Evolutionary conservation across 306 rosid genomes (phyloP), one percentile per base, ranked within the genome.

Genomic region (Malus asiatica): DNA sequence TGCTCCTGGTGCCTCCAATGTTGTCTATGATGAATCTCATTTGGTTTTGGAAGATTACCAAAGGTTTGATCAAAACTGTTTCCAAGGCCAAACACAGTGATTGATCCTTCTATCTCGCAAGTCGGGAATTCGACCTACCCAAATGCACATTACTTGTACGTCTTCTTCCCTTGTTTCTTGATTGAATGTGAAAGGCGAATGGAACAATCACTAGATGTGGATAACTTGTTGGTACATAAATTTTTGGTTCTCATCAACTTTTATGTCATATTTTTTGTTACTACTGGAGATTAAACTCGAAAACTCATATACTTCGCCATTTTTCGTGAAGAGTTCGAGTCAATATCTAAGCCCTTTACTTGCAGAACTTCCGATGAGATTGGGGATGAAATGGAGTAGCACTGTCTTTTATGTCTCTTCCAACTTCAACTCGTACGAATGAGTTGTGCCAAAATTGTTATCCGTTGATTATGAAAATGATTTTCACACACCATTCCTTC

Each of bases 11-110:
- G 66, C 79, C 98, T 48, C 87, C 93, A 32, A 69, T 82, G 83
- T 64, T 93, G 76, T 51, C 88, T 77, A 7, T 72, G 23, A 83
- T 93, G 97, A 93, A 93, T 69, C 16, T 90, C 42, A 83, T 89
- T 62, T 93, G 98, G 98, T 93, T 93, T 79, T 91, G 97, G 97
- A 93, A 93, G 89, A 93, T 93, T 64, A 82, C 89, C 32, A 93
- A 81, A 86, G 98, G 98, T 59, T 75, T 93, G 87, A 72, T 93
- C 12, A 93, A 86, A 83, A 87, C 98, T 25, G 82, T 93, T 45
- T 46, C 85, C 4, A 93, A 91, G 84, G 87, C 88, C 72, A 88
- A 79, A 72, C 93, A 86, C 82, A 81, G 70, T 77, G 71, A 84
- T 72, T 93, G 91, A 93, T 64, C 76, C 57, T 72, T 68, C 77